A percentile compares a stretch with the other conserved stretches of the same genome.
phyloP scores from a whole-genome alignment of 2,329 filamentous ascomycete genomes.

The Colletotrichum neosansevieriae region DNA sequence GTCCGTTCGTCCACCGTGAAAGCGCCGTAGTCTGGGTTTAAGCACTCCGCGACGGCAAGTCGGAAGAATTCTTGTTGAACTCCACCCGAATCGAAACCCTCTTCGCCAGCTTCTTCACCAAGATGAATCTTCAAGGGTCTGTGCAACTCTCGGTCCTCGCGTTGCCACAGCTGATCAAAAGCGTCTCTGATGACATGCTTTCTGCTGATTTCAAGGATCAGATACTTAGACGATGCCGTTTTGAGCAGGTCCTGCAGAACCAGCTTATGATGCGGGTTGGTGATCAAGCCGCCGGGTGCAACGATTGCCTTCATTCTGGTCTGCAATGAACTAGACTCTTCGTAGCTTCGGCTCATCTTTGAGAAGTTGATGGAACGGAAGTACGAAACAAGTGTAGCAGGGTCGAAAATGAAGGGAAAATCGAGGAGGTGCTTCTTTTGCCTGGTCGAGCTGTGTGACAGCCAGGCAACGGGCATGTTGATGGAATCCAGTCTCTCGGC shows the following conservation, averaged over 20 bases:
- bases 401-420: conserved; percentile 83
- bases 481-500: conserved; percentile 81
- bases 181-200: conserved; percentile 77
- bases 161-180: conserved; percentile 90
- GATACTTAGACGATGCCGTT: conserved; percentile 76
- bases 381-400: conserved; percentile 79
- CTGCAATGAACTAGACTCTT: conserved; percentile 72
- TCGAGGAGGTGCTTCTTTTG: conserved; percentile 81
- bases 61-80: conserved; percentile 98
- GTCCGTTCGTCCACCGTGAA: conserved; percentile 84
- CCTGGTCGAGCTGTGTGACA: conserved; percentile 69
- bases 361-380: conserved; percentile 92
- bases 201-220: conserved; percentile 77
- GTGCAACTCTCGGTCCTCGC: conserved; percentile 83
- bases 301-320: conserved; percentile 69
- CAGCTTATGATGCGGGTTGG: conserved; percentile 68
- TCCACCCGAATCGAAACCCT: conserved; percentile 92
- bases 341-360: conserved; percentile 84
- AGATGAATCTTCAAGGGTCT: conserved; percentile 90
- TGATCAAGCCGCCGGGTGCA: conserved; percentile 65
- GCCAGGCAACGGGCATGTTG: conserved; percentile 80
- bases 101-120: conserved; percentile 84
- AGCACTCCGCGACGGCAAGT: conserved; percentile 81
- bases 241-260: conserved; percentile 73
- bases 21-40: conserved; percentile 81